Base-by-base conservation (phyloP, 1,284 basidiomycete genomes). In the Sporisorium iseilematis-ciliati region DNA sequence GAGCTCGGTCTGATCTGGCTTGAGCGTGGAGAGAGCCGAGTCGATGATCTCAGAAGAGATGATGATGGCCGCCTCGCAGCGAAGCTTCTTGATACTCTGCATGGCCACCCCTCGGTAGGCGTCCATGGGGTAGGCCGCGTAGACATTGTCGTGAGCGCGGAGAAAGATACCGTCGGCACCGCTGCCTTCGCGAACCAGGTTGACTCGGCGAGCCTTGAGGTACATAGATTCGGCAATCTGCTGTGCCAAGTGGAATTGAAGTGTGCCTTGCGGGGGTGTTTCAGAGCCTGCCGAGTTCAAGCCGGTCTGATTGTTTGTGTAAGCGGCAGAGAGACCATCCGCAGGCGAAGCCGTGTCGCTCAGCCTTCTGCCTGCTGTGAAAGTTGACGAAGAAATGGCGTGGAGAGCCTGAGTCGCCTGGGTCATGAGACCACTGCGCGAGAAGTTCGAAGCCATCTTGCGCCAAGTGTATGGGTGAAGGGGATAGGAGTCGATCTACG, bases 1-100 rank as follows among this genome's bases (percentile, higher is more conserved):
- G 14, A 79, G 63, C 64, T 79, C 67, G 20, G 50, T 61, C 25
- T 77, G 63, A 12, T 43, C 42, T 2, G 65, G 69, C 92, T 45
- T 41, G 58, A 69, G 51, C 40, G 51, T 58, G 20, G 65, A 87
- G 25, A 92, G 91, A 31, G 92, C 91, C 81, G 92, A 91, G 21
- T 93, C 91, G 26, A 92, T 91, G 48, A 92, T 91, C 45, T 92
- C 91, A 78, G 89, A 91, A 48, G 92, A 89, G 48, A 92, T 87
- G 85, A 92, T 93, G 81, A 93, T 90, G 4, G 92, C 92, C 35
- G 93, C 91, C 51, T 92, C 90, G 16, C 92, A 91, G 78, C 64
- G 64, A 26, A 66, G 64, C 48, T 59, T 66, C 53, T 66, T 55
- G 64, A 66, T 66, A 55, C 93, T 93, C 58, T 93, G 87, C 35